Base-by-base conservation (phyloP, 2,329 filamentous ascomycete genomes). In the Massarina eburnea region DNA sequence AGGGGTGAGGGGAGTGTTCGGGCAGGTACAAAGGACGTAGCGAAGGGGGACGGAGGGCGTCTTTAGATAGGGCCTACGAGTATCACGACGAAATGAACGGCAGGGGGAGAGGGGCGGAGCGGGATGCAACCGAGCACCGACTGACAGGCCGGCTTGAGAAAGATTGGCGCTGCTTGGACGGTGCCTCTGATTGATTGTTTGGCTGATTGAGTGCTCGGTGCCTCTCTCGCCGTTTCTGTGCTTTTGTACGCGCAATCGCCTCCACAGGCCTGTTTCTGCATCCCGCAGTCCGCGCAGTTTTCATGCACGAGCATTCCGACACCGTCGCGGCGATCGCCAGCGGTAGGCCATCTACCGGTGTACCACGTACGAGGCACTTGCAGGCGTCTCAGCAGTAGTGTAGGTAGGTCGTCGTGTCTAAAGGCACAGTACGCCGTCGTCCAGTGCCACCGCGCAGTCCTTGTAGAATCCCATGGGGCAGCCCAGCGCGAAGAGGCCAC, bases 21-120 rank as follows among this genome's bases (percentile, higher is more conserved):
- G 20, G 9, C 20, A 38, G n/a, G 21, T 24, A 38, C 15, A 24
- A 20, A 8, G 20, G 21, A 51, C 52, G 51, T 43, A 49, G 57
- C 48, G 53, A 56, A 61, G 55, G 51, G 56, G 55, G 51, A 50
- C 9, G 51, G 45, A 44, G 48, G 42, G 40, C 49, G 55, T 57
- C 43, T 30, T 20, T 41, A 56, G 54, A 48, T 45, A 49, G 47
- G 46, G n/a, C n/a, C n/a, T n/a, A n/a, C n/a, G 58, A 52, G 39
- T 52, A 20, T 26, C 20, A 57, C 47, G 53, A 54, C 55, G 52
- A 58, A 61, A 57, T 55, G 52, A 57, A 37, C 38, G 55, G 58
- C 61, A 58, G 61, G 56, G 52, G 51, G 50, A 53, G 57, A 55
- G 59, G 55, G 62, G 62, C 54, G 62, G 58, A 61, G 59, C 58